phyloP scores from a whole-genome alignment of 139 green algal species.

The Coccomyxa sp. region DNA sequence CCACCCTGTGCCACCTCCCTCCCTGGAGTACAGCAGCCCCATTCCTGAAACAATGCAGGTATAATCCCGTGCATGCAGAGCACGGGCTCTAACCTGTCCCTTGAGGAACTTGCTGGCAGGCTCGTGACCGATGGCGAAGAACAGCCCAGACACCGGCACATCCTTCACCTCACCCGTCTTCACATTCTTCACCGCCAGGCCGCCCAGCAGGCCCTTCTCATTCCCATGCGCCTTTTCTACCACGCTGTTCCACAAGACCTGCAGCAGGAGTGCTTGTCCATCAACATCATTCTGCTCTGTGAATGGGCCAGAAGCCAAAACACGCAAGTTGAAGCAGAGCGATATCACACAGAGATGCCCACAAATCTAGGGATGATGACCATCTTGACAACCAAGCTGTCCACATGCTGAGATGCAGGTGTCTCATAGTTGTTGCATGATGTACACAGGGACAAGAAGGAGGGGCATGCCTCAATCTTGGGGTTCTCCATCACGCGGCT shows the following conservation, averaged over 20 bases:
- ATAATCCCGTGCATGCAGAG: background rate
- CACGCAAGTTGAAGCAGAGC: background rate
- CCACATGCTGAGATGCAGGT: background rate
- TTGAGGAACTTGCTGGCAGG: constrained; percentile 74
- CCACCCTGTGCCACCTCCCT: no score
- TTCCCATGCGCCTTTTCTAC: constrained; percentile 68
- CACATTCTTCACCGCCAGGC: constrained; percentile 58
- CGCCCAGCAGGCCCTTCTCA: constrained; percentile 50
- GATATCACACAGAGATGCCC: background rate
- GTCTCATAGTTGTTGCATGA: no score
- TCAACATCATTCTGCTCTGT: background rate
- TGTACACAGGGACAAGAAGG: background rate
- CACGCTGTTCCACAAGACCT: constrained; percentile 57
- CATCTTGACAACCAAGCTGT: background rate
- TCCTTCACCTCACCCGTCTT: constrained; percentile 52
- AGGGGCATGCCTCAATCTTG: constrained; percentile 68
- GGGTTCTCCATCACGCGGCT: constrained; percentile 64
- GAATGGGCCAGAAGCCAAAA: background rate
- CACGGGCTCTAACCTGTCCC: constrained; percentile 60
- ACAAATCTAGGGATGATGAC: background rate
- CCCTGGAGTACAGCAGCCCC: no score
- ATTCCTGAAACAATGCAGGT: background rate
- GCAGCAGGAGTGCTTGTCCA: no score
- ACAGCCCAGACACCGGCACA: constrained; percentile 59
- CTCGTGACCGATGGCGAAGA: constrained; percentile 93